These are phyloP conservation scores for Pholiota molesta DNA, from an alignment of 768 basidiomycete genomes.

Conservation along the genomic window DNA sequence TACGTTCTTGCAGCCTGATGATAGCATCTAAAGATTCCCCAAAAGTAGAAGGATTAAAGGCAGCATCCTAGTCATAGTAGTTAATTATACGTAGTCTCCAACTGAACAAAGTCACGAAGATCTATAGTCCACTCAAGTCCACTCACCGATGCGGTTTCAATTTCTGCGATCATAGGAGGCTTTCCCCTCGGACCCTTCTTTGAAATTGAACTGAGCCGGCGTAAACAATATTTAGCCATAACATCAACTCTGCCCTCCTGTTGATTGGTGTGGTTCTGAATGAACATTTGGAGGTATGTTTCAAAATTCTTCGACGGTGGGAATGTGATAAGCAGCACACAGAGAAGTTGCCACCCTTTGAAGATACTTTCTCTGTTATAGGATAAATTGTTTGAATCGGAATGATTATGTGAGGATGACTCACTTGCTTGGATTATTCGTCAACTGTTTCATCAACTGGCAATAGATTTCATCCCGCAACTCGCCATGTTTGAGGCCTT, in stretches of 20 bases:
- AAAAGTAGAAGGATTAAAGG: slow-evolving; percentile 94
- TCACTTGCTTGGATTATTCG: slow-evolving; percentile 76
- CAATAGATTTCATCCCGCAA: slow-evolving; percentile 93
- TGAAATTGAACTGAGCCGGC: slow-evolving; percentile 72
- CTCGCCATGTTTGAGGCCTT: slow-evolving; percentile 81
- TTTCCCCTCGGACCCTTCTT: slow-evolving; percentile 89
- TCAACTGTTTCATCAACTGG: slow-evolving; percentile 91
- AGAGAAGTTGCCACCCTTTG: slow-evolving; percentile 92
- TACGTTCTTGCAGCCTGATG: slow-evolving; percentile 81
- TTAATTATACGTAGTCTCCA: slow-evolving; percentile 1
- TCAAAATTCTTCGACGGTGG: slow-evolving; percentile 95
- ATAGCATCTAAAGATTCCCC: slow-evolving; percentile 88
- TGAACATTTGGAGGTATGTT: slow-evolving; percentile 78
- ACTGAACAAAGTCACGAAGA: background rate
- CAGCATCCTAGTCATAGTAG: slow-evolving; percentile 64
- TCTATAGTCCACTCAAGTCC: slow-evolving; percentile 32
- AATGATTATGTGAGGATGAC: slow-evolving; percentile 25
- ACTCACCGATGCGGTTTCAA: slow-evolving; percentile 86
- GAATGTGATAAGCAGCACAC: slow-evolving; percentile 89
- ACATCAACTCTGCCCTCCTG: slow-evolving; percentile 81
- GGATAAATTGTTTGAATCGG: slow-evolving; percentile 5
- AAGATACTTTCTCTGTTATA: slow-evolving; percentile 76
- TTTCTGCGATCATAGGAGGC: slow-evolving; percentile 79
- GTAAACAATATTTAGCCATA: slow-evolving; percentile 90
- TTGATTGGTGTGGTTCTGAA: slow-evolving; percentile 66